Percentiles rank a stretch among this genome's conserved stretches.
Evolutionary conservation across 352 stramenopile genomes (phyloP).

Genomic region (Thraustotheca clavata): DNA sequence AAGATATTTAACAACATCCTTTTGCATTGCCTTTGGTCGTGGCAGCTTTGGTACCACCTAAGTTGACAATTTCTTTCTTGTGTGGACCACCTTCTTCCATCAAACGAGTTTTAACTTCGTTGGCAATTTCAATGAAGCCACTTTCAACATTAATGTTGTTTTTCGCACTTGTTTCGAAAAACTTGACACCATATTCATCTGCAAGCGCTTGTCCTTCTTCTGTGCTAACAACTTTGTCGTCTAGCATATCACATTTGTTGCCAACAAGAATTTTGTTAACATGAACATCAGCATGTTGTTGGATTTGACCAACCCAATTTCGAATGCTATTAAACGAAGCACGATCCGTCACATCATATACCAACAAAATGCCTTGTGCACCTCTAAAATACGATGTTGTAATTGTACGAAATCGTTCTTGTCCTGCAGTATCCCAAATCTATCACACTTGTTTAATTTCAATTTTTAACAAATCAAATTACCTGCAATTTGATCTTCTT

Average conservation of each 20-base stretch:
- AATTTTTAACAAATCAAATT: not conserved
- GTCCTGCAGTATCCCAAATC: constrained; percentile 98
- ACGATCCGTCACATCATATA: constrained; percentile 97
- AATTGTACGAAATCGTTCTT: constrained; percentile 99
- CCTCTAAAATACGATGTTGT: constrained; percentile 99
- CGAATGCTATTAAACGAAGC: constrained; percentile 96
- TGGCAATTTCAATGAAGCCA: constrained; percentile 83
- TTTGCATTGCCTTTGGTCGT: constrained; percentile 49
- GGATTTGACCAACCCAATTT: constrained; percentile 97
- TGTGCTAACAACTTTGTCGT: constrained; percentile 94
- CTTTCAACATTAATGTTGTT: constrained; percentile 95
- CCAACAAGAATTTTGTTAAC: constrained; percentile 99
- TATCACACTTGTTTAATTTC: constrained; percentile 8
- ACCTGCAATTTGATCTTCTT: constrained; percentile 97
- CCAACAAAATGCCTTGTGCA: constrained; percentile 97
- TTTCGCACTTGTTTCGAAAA: constrained; percentile 93
- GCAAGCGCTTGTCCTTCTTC: constrained; percentile 93
- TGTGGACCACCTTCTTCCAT: constrained; percentile 81
- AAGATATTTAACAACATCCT: constrained; percentile 62
- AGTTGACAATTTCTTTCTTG: constrained; percentile 79
- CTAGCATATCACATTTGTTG: constrained; percentile 99
- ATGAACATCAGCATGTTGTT: constrained; percentile 97
- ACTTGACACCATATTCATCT: constrained; percentile 92
- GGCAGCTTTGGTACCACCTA: constrained; percentile 54
- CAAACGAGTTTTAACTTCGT: constrained; percentile 84